Percentiles rank a stretch among this genome's conserved stretches.
Conservation (phyloP, 306 rosid species). For the Rosa rugosa region DNA sequence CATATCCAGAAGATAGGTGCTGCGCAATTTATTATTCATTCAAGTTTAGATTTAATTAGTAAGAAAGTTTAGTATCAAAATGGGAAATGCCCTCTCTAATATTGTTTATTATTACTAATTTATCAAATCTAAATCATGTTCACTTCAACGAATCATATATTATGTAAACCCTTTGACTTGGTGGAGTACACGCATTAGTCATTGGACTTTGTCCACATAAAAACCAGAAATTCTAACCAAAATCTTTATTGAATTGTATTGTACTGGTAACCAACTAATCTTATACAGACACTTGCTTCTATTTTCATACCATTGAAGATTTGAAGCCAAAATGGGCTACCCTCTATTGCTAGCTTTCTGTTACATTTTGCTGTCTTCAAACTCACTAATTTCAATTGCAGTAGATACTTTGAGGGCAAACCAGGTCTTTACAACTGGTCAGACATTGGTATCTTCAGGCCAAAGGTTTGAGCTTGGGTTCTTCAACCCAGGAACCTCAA, state of each 20-base stretch:
- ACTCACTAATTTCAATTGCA: constrained; percentile 18
- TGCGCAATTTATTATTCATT: background rate
- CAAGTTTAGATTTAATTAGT: background rate
- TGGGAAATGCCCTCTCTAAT: background rate
- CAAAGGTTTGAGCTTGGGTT: constrained; percentile 27
- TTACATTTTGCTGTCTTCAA: constrained; percentile 15
- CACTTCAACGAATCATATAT: too few species aligned
- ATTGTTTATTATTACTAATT: background rate
- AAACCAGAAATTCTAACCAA: background rate
- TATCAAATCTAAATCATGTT: background rate
- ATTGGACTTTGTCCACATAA: background rate
- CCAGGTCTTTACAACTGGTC: constrained; percentile 19
- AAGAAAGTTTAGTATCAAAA: background rate
- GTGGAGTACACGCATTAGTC: background rate
- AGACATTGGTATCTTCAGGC: constrained; percentile 30
- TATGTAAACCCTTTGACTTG: background rate
- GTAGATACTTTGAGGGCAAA: constrained; percentile 21
- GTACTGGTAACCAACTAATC: background rate
- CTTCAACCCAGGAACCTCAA: constrained; percentile 19
- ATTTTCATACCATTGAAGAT: background rate
- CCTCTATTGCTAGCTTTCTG: constrained; percentile 10
- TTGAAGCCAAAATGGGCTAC: constrained; percentile 13
- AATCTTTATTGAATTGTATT: background rate
- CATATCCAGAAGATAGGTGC: background rate
- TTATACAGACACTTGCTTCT: background rate